Base-by-base conservation (phyloP, 2,329 filamentous ascomycete genomes). In the Dryadomyces sulphureus region DNA sequence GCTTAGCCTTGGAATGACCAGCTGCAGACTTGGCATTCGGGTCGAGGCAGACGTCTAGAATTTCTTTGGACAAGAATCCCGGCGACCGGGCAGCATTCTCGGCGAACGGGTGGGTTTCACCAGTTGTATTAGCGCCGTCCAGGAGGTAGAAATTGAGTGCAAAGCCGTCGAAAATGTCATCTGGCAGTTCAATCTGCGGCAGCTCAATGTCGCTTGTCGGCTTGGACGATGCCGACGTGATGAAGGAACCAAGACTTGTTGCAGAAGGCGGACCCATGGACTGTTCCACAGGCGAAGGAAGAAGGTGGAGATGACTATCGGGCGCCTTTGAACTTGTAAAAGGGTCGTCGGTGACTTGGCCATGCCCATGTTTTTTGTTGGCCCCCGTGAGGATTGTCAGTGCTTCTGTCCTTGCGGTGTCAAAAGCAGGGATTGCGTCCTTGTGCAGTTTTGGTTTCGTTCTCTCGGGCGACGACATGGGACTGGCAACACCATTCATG, bases 401-500 rank as follows among this genome's bases (percentile, higher is more conserved):
- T 4, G 49, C 49, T 36, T 38, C 25, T 2, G 49, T 45, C 7
- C 47, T n/a, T 2, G 48, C 43, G 4, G 38, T 43, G 20, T 47
- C 35, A n/a, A 44, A 27, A 2, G 27, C n/a, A 3, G 1, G 7
- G 5, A 27, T 14, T 6, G 41, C 24, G 5, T 36, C 17, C 5
- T 19, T 20, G 27, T 25, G 20, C 6, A 12, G 20, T 6, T 2
- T 20, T 20, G 39, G 19, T 19, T 24, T 39, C 2, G 35, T 32
- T 2, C 34, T 43, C 16, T 50, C 48, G 0, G 49, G 48, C 2
- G 52, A 52, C 16, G 52, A 50, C n/a, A 62, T 58, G 2, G 77
- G 77, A 47, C 69, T 73, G 1, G 61, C 66, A 3, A 65, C 62
- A 14, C 75, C 77, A 57, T 81, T 81, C 20, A 66, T 78, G 47